Base-by-base conservation (phyloP, 371 early-diverging fungal genomes). In the Actinomucor elegans region DNA sequence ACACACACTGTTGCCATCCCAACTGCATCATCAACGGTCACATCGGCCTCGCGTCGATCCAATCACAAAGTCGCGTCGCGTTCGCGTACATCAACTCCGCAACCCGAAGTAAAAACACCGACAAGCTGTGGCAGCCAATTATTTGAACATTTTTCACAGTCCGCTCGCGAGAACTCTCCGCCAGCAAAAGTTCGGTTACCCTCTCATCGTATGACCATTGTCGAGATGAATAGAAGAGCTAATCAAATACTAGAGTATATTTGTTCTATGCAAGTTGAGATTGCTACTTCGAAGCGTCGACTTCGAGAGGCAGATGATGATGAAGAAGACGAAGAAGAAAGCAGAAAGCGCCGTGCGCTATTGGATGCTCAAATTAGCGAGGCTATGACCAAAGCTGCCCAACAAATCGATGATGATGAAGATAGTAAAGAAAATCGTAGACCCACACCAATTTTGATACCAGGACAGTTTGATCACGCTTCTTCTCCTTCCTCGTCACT, bases 171-270 rank as follows among this genome's bases (percentile, higher is more conserved):
- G 37, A 28, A 53, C 11, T 52, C 64, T 1, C 70, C 75, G 1
- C 77, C 84, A 10, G 64, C 75, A 20, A 73, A 68, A 43, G 57
- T 76, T 18, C 74, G 79, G 36, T 59, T 67, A 28, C 80, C 81
- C 3, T 63, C 75, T 35, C 55, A 79, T 27, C 56, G 66, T 28
- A 72, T 77, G 67, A 67, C 73, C 8, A 55, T 84, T 11, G 55
- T 61, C 26, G 82, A 84, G 43, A 84, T 81, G 85, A 78, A 64
- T 52, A 71, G 73, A 58, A 73, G 85, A 29, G 71, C 79, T 24
- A 77, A 78, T 49, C 78, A 77, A 23, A 63, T 84, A 21, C 57
- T 80, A 29, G 81, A 84, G 36, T 84, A 80, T 46, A 75, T 84
- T 27, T 66, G 73, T 33, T 75, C 80, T 0, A 52, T 77, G 12